phyloP scores from a whole-genome alignment of 257 asterid genomes.

The Echites panduratus region DNA sequence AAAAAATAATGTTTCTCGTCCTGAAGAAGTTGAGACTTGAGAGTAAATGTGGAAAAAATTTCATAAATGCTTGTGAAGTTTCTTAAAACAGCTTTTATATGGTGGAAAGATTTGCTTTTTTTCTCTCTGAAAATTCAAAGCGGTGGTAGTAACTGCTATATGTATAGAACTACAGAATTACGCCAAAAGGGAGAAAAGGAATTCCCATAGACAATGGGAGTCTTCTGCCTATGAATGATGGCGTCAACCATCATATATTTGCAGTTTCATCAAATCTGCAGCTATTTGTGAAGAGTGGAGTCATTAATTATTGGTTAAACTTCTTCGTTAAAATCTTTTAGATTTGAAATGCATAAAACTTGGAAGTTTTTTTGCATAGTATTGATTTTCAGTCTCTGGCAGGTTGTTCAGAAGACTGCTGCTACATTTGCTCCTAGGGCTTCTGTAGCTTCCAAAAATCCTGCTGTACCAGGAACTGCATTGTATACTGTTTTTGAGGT shows the following conservation, averaged over 20 bases:
- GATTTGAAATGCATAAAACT: not conserved
- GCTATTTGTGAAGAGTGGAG: not conserved
- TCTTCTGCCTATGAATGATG: not conserved
- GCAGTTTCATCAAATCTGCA: not conserved
- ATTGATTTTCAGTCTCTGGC: slow-evolving; percentile 11
- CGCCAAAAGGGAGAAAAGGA: not conserved
- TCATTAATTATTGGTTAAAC: not conserved
- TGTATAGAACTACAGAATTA: not conserved
- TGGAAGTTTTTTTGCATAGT: not conserved
- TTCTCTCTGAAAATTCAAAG: too few species aligned
- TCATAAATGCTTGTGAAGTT: too few species aligned
- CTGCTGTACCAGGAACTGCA: slow-evolving; percentile 75
- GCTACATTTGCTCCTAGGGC: slow-evolving; percentile 98
- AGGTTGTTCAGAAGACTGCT: slow-evolving; percentile 96
- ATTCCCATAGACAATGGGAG: too few species aligned
- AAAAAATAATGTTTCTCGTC: too few species aligned
- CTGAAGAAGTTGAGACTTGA: too few species aligned
- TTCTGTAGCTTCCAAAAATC: slow-evolving; percentile 77
- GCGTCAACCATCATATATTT: not conserved
- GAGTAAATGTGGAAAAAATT: too few species aligned
- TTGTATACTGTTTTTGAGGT: slow-evolving; percentile 83
- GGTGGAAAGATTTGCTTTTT: too few species aligned
- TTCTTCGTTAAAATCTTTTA: not conserved
- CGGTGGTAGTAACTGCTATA: not conserved
- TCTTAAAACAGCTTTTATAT: too few species aligned